Base-by-base conservation (phyloP, 2,329 filamentous ascomycete genomes). In the Plenodomus biglobosus region DNA sequence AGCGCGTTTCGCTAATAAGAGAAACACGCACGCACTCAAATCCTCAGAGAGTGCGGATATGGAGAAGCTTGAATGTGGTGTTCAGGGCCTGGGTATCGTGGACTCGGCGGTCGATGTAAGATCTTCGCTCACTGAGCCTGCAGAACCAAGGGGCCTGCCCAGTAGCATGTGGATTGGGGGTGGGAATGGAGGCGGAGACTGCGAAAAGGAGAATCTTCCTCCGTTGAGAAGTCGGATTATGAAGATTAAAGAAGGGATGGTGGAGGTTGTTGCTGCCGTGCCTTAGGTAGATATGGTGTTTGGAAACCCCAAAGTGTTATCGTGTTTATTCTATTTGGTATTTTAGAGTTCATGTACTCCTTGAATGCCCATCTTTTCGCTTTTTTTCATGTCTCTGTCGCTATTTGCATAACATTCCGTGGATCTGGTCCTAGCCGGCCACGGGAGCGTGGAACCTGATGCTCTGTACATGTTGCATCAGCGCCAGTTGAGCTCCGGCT, bases 71-170 rank as follows among this genome's bases (percentile, higher is more conserved):
- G 64, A 63, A n/a, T 43, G 58, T 3, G 54, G 55, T 7, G 62
- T 70, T 0, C 65, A 63, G 30, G 63, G 66, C 1, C 45, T 71
- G 2, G 66, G 66, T 5, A 69, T 69, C 16, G 55, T 63, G 32
- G 67, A 69, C 21, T 59, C 60, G 3, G 60, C 59, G 10, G 53
- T 64, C 18, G 56, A 63, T 36, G 58, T 65, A 50, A 44, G 52
- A 2, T 55, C 46, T 13, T 38, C 47, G 5, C 44, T 56, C 21
- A 35, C 42, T 15, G 50, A 48, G 1, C 30, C 36, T 4, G 27
- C 27, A 15, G 6, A 7, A 11, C 27, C 8, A 3, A 32, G 27
- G 27, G 27, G 27, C 27, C 27, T 11, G 11, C 42, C 44, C 15
- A 22, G 38, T 34, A 46, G 45, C 34, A 42, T 20, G 18, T 20